phyloP scores from a whole-genome alignment of 2,329 filamentous ascomycete genomes.

The Clarireedia monteithiana region DNA sequence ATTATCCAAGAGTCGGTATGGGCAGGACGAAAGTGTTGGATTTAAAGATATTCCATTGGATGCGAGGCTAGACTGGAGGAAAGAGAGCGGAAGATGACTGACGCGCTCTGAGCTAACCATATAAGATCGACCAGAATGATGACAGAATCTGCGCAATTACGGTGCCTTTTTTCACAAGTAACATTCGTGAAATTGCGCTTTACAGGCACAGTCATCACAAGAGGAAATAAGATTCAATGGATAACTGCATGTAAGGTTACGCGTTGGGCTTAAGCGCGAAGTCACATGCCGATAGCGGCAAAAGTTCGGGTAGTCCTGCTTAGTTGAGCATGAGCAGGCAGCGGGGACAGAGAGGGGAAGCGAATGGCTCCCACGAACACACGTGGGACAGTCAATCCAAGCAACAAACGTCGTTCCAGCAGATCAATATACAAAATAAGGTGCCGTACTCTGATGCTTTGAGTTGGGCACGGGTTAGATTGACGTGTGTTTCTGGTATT shows the following conservation, averaged over 20 bases:
- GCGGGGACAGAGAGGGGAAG: background rate
- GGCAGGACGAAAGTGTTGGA: background rate
- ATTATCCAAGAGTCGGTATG: background rate
- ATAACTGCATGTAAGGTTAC: no score
- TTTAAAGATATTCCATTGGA: background rate
- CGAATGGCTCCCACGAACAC: background rate
- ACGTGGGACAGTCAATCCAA: no score
- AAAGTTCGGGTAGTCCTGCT: background rate
- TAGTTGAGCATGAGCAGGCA: background rate
- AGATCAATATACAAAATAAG: no score
- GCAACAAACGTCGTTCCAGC: no score
- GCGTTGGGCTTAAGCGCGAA: background rate
- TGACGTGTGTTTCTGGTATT: no score
- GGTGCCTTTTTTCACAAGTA: no score
- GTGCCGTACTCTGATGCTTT: no score
- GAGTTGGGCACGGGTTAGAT: no score
- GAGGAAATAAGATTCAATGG: no score
- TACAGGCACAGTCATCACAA: background rate
- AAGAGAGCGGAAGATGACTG: background rate
- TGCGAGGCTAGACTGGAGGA: background rate
- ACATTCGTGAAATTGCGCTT: background rate
- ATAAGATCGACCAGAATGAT: background rate
- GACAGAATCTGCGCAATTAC: no score
- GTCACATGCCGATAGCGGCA: background rate
- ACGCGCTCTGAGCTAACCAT: background rate